Conservation (phyloP, 345 rosid species). For the Dipteronia sinensis region DNA sequence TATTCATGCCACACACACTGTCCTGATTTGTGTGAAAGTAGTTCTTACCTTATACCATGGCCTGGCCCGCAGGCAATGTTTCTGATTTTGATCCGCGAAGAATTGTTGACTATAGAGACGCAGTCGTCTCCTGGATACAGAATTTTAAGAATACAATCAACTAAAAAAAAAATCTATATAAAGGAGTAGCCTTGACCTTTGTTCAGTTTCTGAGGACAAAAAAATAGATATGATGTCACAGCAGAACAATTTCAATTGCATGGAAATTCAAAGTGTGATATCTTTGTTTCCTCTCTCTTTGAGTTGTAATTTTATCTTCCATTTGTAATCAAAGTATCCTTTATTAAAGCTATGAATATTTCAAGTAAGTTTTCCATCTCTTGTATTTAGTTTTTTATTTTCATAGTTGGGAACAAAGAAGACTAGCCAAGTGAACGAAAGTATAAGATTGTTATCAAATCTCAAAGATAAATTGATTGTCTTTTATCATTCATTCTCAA, state of each 20-base stretch:
- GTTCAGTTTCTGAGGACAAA: background rate
- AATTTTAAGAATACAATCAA: constrained; percentile 17
- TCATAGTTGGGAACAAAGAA: no score
- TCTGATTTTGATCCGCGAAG: constrained; percentile 65
- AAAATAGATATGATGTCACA: no score
- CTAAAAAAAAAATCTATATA: background rate
- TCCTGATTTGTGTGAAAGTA: background rate
- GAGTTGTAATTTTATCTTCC: no score
- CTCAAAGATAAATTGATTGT: no score
- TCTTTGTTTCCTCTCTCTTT: background rate
- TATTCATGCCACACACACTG: background rate
- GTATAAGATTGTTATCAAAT: no score
- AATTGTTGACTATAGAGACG: constrained; percentile 78
- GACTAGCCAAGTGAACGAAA: no score
- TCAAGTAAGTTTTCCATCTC: no score
- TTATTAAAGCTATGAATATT: no score
- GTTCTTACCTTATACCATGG: constrained; percentile 83
- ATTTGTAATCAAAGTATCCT: no score
- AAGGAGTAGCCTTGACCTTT: background rate
- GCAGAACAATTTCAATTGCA: background rate
- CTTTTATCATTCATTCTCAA: no score
- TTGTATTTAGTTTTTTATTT: no score
- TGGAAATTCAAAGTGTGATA: background rate
- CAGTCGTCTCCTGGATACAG: constrained; percentile 84
- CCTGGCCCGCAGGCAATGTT: constrained; percentile 90